Base-by-base conservation (phyloP, 352 stramenopile genomes). In the Globisporangium polare region DNA sequence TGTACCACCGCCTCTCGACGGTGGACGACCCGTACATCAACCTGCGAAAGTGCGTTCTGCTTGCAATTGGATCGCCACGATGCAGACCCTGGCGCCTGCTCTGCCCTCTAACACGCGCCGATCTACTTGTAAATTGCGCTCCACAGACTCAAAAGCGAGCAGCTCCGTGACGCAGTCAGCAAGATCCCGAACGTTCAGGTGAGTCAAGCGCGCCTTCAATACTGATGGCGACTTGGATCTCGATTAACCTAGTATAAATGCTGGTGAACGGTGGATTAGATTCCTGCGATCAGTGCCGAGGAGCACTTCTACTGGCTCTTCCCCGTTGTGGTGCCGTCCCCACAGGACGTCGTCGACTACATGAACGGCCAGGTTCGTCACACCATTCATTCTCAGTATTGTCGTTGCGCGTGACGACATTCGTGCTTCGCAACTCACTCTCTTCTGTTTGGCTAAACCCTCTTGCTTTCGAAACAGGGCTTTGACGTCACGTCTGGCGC, bases 281-380 rank as follows among this genome's bases (percentile, higher is more conserved):
- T 94, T 35, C 86, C 86, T 41, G 86, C 83, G 3, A 59, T 71
- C 9, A 31, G 71, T 29, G 82, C 86, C 22, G 58, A 74, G 4
- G 80, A 83, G 27, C 86, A 95, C 71, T 89, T 82, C 61, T 95
- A 88, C 59, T 95, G 86, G 86, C 61, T 95, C 15, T 93, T 92
- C 43, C 86, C 86, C 3, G 77, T 95, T 49, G 73, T 87, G 42
- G 78, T 90, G 42, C 68, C 80, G 10, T 75, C 74, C 2, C 86
- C 86, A 12, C 58, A 69, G 39, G 56, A 67, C 24, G 75, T 93
- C 37, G 73, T 80, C 42, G 68, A 63, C 41, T 80, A 77, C 72
- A 93, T 95, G 86, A 90, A 91, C 68, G 65, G 80, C 39, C 71
- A 84, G 47, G 83, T 92, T 66, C 52, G 59, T 54, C 12, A 8